Base-by-base conservation (phyloP, 2,329 filamentous ascomycete genomes). In the Aureobasidium subglaciale region DNA sequence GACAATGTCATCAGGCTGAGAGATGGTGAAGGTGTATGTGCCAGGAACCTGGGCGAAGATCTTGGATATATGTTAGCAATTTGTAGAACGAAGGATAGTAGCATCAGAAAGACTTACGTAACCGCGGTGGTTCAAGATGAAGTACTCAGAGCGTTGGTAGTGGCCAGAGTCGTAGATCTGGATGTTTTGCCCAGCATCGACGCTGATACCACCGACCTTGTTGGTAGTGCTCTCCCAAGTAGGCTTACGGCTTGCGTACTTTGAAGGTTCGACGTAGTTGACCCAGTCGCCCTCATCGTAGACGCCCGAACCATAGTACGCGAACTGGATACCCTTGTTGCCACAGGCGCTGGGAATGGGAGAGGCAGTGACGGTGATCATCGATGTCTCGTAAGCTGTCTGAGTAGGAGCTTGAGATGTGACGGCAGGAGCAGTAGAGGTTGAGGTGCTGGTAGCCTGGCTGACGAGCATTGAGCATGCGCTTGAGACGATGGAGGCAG, bases 1-100 rank as follows among this genome's bases (percentile, higher is more conserved):
- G 8, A 61, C 59, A 18, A 63, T 58, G 30, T 65, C 63, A 27
- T 66, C 63, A 20, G 59, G 49, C 6, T 56, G 48, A 4, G 53
- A 52, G 18, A 60, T 35, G 7, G 37, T 59, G 56, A 64, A 62
- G 15, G 61, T 65, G 41, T 64, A 66, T 20, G 54, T 57, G 29
- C 64, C 62, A 18, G 61, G 42, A 18, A 55, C 25, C 24, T 55
- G 52, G 9, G 52, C 52, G 5, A 55, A 55, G 9, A 55, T 27
- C 45, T 49, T n/a, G 32, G 5, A 18, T 27, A 3, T 4, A 29
- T 27, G 41, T 45, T 13, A 25, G 46, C 10, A 24, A 24, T 5
- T 10, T 20, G 15, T 29, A 18, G 13, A 30, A 13, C n/a, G n/a
- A 15, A 8, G 18, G 11, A 32, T 32, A 8, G 11, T 32, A 18